Conservation (phyloP, 2,329 filamentous ascomycete species). For the Penicillium nordicum region DNA sequence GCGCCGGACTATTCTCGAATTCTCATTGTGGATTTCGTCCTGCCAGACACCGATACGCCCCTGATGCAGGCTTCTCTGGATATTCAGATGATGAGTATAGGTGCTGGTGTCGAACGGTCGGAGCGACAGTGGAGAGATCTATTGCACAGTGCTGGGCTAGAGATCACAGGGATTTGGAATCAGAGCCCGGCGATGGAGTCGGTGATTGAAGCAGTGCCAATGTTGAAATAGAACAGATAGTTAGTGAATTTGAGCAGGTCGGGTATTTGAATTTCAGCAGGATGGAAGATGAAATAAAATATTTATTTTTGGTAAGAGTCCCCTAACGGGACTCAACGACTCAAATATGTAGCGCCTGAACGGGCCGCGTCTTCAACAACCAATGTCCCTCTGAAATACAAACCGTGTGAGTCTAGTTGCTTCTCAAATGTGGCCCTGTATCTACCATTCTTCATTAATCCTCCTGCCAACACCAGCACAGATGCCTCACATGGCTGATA, state of each 20-base stretch:
- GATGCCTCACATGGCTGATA: constrained; percentile 8
- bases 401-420: constrained; percentile 1
- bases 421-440: constrained; percentile 13
- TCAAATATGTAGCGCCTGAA: constrained; percentile 5
- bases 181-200: constrained; percentile 28
- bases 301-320: not conserved
- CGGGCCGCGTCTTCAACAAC: constrained; percentile 16
- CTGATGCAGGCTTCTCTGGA: constrained; percentile 33
- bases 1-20: constrained; percentile 30
- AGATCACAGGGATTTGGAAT: constrained; percentile 30
- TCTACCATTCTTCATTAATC: constrained; percentile 17
- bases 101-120: constrained; percentile 34
- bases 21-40: constrained; percentile 37
- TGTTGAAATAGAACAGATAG: not conserved
- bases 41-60: constrained; percentile 29
- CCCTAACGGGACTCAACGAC: not conserved
- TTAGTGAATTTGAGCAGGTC: not conserved
- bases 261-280: not conserved
- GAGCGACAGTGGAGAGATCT: constrained; percentile 32
- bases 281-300: not conserved
- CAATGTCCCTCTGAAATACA: constrained; percentile 7
- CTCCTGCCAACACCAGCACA: constrained; percentile 21
- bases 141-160: constrained; percentile 27
- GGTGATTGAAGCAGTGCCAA: constrained; percentile 28
- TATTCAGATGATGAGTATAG: constrained; percentile 41